These are phyloP conservation scores for Anacardium occidentale DNA, from an alignment of 345 rosid genomes.

Conservation along the genomic window DNA sequence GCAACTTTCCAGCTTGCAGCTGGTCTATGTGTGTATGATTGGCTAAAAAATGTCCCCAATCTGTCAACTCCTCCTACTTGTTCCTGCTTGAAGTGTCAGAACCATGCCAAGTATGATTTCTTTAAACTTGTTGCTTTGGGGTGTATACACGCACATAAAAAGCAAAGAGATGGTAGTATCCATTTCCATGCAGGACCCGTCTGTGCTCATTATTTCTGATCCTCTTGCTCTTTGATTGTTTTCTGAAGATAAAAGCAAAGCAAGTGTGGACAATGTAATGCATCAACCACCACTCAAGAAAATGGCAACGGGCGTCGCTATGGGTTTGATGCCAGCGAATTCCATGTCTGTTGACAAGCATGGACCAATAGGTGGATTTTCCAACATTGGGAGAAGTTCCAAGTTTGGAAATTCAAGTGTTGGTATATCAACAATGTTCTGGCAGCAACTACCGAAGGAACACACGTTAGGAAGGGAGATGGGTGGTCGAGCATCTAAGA, in stretches of 20 bases:
- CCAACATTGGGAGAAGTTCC: conserved; percentile 36
- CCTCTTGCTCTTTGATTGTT: background rate
- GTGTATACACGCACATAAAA: too few species aligned
- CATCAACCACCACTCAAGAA: conserved; percentile 72
- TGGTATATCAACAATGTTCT: conserved; percentile 31
- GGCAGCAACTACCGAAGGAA: conserved; percentile 39
- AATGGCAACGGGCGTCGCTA: conserved; percentile 41
- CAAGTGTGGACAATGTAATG: conserved; percentile 56
- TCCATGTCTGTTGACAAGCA: conserved; percentile 55
- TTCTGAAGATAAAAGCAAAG: conserved; percentile 70
- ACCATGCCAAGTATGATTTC: conserved; percentile 46
- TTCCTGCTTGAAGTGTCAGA: conserved; percentile 37
- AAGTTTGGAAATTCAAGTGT: conserved; percentile 19
- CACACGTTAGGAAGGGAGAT: conserved; percentile 37
- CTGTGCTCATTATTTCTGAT: conserved; percentile 7
- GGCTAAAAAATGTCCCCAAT: conserved; percentile 51
- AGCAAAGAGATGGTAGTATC: background rate
- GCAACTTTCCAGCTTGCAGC: conserved; percentile 61
- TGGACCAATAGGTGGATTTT: conserved; percentile 41
- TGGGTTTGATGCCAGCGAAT: conserved; percentile 49
- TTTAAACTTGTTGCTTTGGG: conserved; percentile 4
- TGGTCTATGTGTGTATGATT: conserved; percentile 66
- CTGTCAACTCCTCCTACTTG: conserved; percentile 52
- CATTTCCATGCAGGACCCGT: background rate
- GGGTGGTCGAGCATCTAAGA: conserved; percentile 27